Percentiles rank a stretch among this genome's conserved stretches.
phyloP scores from a whole-genome alignment of 192 early-diverging fungal species.

The Backusella parvicylindrica region DNA sequence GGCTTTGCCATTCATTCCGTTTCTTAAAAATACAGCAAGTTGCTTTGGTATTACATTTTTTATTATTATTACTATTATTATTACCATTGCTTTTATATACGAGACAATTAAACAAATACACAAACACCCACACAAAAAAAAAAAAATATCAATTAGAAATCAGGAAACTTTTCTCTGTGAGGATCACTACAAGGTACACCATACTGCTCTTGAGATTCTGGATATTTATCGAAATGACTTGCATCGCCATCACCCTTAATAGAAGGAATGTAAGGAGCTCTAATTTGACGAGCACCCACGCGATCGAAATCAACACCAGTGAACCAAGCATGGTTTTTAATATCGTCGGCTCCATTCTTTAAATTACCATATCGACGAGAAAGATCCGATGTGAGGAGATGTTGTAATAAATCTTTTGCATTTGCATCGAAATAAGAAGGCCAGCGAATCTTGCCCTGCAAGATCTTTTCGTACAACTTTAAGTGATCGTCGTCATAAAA shows the following conservation, averaged over 20 bases:
- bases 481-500: slow-evolving; percentile 94
- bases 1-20: too few relatives aligned
- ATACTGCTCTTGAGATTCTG: slow-evolving; percentile 89
- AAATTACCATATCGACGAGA: slow-evolving; percentile 87
- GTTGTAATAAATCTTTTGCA: slow-evolving; percentile 83
- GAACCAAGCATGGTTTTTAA: slow-evolving; percentile 96
- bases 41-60: too few relatives aligned
- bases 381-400: slow-evolving; percentile 76
- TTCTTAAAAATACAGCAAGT: too few relatives aligned
- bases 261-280: slow-evolving; percentile 85
- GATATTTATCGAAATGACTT: slow-evolving; percentile 93
- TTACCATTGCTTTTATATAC: too few relatives aligned
- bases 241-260: slow-evolving; percentile 83
- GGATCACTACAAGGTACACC: slow-evolving; percentile 42
- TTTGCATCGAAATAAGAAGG: slow-evolving; percentile 80
- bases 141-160: background rate
- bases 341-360: slow-evolving; percentile 79
- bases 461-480: slow-evolving; percentile 88
- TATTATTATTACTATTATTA: background rate
- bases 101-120: background rate
- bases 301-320: slow-evolving; percentile 88
- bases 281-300: slow-evolving; percentile 66
- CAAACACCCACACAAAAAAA: background rate
- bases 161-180: slow-evolving; percentile 17
- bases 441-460: slow-evolving; percentile 79